These are phyloP conservation scores for Arthrocladium fulminans DNA, from an alignment of 2,329 filamentous ascomycete species.

Conservation along the genomic window DNA sequence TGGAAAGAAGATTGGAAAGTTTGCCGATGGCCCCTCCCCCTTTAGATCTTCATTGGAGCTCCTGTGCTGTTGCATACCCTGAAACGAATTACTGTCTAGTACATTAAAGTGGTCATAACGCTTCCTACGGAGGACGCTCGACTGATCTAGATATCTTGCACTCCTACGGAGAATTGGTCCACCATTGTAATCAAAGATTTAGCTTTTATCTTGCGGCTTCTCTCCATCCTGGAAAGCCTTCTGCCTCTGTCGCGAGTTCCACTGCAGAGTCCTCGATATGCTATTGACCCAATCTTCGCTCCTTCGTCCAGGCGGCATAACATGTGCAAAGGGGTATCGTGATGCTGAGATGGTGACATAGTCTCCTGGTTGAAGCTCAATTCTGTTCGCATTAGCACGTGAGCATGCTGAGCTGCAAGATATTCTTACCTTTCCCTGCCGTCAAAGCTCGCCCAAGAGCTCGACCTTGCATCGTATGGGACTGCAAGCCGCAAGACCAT, in stretches of 20 bases:
- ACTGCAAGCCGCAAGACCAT: conserved; percentile 88
- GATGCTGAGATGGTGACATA: conserved; percentile 46
- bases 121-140: too few relatives aligned
- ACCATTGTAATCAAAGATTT: background rate
- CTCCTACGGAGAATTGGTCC: background rate
- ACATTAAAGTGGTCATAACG: too few relatives aligned
- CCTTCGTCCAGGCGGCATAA: conserved; percentile 35
- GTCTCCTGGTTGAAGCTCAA: conserved; percentile 42
- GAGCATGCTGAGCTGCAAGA: background rate
- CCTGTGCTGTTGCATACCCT: too few relatives aligned
- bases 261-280: conserved; percentile 43
- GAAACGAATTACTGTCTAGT: too few relatives aligned
- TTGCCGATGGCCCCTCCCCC: conserved; percentile 10
- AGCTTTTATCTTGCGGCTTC: conserved; percentile 5
- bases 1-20: conserved; percentile 8
- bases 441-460: conserved; percentile 96
- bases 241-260: conserved; percentile 41
- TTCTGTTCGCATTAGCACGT: conserved; percentile 25
- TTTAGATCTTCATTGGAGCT: background rate
- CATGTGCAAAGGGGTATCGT: conserved; percentile 44
- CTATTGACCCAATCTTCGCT: conserved; percentile 44
- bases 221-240: conserved; percentile 31
- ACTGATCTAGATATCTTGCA: too few relatives aligned
- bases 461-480: conserved; percentile 83
- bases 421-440: conserved; percentile 62